phyloP scores from a whole-genome alignment of 768 basidiomycete genomes.

The Trametes sanguinea region DNA sequence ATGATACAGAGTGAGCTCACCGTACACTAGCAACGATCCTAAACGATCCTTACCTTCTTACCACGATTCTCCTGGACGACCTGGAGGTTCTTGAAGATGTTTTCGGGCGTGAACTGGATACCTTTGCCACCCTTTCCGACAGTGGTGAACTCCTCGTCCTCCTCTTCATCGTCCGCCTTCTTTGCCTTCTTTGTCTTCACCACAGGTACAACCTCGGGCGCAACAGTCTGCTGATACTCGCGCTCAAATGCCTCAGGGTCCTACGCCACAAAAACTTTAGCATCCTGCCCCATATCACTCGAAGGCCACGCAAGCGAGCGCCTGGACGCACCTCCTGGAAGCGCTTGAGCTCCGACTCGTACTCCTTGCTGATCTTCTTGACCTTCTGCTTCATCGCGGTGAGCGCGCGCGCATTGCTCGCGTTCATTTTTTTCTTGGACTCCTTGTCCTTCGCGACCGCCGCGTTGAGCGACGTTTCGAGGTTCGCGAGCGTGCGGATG shows the following conservation, averaged over 20 bases:
- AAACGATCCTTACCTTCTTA: conserved; percentile 70
- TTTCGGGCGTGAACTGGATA: conserved; percentile 78
- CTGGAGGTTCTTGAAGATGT: conserved; percentile 90
- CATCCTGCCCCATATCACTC: neutral
- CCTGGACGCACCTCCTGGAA: conserved; percentile 68
- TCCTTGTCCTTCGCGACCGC: conserved; percentile 86
- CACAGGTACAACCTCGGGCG: conserved; percentile 45
- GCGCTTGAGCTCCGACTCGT: conserved; percentile 76
- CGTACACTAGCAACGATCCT: neutral
- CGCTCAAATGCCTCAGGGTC: conserved; percentile 88
- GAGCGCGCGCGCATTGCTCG: conserved; percentile 88
- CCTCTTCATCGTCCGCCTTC: conserved; percentile 42
- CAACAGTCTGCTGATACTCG: conserved; percentile 60
- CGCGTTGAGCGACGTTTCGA: conserved; percentile 75
- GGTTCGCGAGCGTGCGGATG: conserved; percentile 67
- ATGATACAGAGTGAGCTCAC: neutral
- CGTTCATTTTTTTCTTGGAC: conserved; percentile 95
- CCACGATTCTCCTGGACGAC: conserved; percentile 92
- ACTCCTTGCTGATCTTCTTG: conserved; percentile 87
- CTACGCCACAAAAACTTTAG: conserved; percentile 40
- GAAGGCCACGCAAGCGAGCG: neutral
- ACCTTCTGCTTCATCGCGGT: conserved; percentile 99
- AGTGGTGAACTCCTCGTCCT: conserved; percentile 76
- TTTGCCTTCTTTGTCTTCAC: conserved; percentile 40
- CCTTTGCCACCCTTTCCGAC: conserved; percentile 90